Evolutionary conservation across 2,329 filamentous ascomycete species (phyloP), one percentile per base, ranked within the genome.

Genomic region (Nectriaceae sp.): DNA sequence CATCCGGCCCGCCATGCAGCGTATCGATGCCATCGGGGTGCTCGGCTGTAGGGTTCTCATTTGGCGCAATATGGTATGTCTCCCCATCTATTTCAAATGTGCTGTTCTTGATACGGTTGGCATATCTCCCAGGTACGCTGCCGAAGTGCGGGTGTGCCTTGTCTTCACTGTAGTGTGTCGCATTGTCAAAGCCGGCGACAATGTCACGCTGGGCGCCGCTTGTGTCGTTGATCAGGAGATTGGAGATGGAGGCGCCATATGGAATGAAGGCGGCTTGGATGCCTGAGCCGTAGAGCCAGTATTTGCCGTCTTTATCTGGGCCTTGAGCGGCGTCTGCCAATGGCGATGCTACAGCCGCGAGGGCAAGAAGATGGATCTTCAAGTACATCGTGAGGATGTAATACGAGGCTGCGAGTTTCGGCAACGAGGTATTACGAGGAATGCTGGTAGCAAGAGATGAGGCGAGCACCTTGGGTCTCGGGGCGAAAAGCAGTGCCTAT

Each of bases 31-130:
- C 83, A 0, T 76, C 58, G 0, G 81, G 80, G 29, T 74, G 60
- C 4, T 67, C 73, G 2, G 68, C 45, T 1, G 76, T 79, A 2
- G 78, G 75, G 60, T 86, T 79, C 66, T 87, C 86, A 66, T 90
- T 90, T 41, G 84, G 73, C 31, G 72, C 60, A 46, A 88, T 70
- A 51, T 85, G 68, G 67, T 82, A 89, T 3, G 67, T 72, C 45
- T 71, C 69, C 44, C 84, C 85, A 56, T 89, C 86, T 48, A 90
- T 82, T 50, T 73, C 76, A 62, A 90, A 90, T 5, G 79, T 85
- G 67, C 82, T 85, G 74, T 91, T 90, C 75, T 83, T 84, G 75
- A 91, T 91, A 55, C 88, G 84, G 68, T 92, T 92, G 49, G 88
- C 88, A 65, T 92, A 92, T 46, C 88, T 84, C 40, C 87, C 88